Evolutionary conservation across 2,329 filamentous ascomycete species (phyloP).

Genomic region (Diatrype stigma): DNA sequence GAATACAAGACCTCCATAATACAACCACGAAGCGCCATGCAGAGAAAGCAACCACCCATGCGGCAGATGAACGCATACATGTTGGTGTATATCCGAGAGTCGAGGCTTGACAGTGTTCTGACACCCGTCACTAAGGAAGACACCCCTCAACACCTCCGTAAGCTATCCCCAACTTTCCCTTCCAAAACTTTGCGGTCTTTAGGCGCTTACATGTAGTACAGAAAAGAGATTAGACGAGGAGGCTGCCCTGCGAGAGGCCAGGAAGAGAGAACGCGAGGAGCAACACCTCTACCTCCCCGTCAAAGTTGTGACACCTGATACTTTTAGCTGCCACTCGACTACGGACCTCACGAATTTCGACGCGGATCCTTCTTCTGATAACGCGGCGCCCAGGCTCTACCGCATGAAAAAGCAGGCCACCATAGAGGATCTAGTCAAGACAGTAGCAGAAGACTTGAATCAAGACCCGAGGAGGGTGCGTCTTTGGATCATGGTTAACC

Average conservation of each 20-base stretch:
- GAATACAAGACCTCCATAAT: slow-evolving; percentile 61
- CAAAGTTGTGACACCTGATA: slow-evolving; percentile 74
- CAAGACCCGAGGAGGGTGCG: slow-evolving; percentile 68
- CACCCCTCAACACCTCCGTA: slow-evolving; percentile 77
- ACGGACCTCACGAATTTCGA: slow-evolving; percentile 78
- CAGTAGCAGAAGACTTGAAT: slow-evolving; percentile 66
- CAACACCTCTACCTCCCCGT: slow-evolving; percentile 88
- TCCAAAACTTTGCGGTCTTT: neutral
- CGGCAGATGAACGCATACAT: slow-evolving; percentile 89
- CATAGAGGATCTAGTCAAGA: slow-evolving; percentile 68
- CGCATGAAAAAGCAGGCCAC: slow-evolving; percentile 71
- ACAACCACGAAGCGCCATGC: slow-evolving; percentile 40
- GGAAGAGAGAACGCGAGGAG: slow-evolving; percentile 85
- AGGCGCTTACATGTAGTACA: slow-evolving; percentile 26
- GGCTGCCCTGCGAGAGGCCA: slow-evolving; percentile 67
- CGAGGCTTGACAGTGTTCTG: slow-evolving; percentile 76
- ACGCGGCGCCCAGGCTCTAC: slow-evolving; percentile 67
- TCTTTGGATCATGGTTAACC: slow-evolving; percentile 96
- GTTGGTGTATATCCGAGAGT: slow-evolving; percentile 94
- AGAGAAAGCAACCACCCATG: slow-evolving; percentile 56
- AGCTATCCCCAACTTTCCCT: slow-evolving; percentile 29
- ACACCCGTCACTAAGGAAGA: slow-evolving; percentile 71
- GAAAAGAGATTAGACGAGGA: slow-evolving; percentile 79
- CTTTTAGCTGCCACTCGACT: slow-evolving; percentile 75
- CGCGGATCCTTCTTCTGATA: slow-evolving; percentile 47